Evolutionary conservation across 768 basidiomycete species (phyloP).

Genomic region (Russula dissimulans): DNA sequence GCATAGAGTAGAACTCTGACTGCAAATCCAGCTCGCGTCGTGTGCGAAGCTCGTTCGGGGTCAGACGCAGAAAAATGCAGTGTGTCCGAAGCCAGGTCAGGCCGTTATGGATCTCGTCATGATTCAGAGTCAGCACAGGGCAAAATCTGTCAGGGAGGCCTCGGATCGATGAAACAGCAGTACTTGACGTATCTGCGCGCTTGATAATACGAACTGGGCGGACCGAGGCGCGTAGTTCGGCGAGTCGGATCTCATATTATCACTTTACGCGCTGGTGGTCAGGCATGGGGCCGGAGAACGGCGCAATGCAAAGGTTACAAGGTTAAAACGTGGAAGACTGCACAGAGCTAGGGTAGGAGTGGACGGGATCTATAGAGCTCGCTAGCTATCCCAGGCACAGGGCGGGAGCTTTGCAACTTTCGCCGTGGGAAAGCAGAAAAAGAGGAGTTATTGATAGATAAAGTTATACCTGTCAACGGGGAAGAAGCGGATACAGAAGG

Average conservation of each 20-base stretch:
- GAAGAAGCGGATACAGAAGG: background rate
- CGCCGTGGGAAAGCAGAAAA: background rate
- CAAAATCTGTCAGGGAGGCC: no score
- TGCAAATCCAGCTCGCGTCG: background rate
- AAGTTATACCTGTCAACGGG: slow-evolving; percentile 29
- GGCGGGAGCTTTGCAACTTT: background rate
- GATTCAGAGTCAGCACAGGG: no score
- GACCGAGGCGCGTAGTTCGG: background rate
- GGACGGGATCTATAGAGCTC: background rate
- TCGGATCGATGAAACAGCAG: background rate
- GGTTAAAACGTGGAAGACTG: background rate
- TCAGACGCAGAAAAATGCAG: background rate
- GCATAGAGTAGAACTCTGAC: background rate
- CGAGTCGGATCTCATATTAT: slow-evolving; percentile 4
- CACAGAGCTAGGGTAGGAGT: background rate
- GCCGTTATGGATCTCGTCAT: no score
- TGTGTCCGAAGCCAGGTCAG: background rate
- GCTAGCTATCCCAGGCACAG: background rate
- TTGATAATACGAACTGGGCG: background rate
- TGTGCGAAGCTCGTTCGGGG: background rate
- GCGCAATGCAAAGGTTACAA: background rate
- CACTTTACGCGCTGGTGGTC: background rate
- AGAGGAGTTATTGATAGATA: slow-evolving; percentile 18
- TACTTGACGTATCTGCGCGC: background rate
- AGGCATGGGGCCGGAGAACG: background rate